A percentile compares a stretch with the other conserved stretches of the same genome.
These are phyloP conservation scores for Pleurotus djamor DNA, from an alignment of 768 basidiomycete genomes.

Conservation along the genomic window DNA sequence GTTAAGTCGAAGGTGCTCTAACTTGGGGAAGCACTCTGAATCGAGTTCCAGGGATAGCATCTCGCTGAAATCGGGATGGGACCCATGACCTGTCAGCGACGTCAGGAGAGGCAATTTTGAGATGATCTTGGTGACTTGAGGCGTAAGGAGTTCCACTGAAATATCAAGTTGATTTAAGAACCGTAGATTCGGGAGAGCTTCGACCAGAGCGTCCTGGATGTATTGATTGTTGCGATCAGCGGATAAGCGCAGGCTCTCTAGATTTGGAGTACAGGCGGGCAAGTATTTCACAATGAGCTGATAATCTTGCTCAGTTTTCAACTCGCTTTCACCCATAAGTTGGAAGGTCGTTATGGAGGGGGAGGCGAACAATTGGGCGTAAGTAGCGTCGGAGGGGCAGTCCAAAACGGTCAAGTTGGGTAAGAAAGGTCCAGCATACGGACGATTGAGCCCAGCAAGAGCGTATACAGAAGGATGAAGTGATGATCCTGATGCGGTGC, in stretches of 20 bases:
- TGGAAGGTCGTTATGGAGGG: background rate
- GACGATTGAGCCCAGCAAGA: background rate
- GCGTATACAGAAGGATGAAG: background rate
- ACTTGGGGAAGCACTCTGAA: background rate
- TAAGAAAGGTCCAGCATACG: background rate
- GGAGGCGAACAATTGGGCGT: background rate
- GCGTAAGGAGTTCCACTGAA: background rate
- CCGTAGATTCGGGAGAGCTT: background rate
- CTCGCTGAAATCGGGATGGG: background rate
- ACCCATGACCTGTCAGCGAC: background rate
- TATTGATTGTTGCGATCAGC: background rate
- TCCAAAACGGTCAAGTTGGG: background rate
- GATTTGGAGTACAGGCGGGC: background rate
- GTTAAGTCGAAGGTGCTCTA: background rate
- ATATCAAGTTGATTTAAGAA: background rate
- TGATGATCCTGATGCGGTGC: background rate
- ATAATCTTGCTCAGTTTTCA: background rate
- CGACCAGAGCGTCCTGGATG: background rate
- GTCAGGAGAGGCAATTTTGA: background rate
- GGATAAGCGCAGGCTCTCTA: background rate
- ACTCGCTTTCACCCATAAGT: background rate
- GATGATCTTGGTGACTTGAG: background rate
- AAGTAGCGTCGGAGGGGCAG: background rate
- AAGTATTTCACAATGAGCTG: background rate
- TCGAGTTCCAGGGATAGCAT: background rate